Percentiles rank a stretch among this genome's conserved stretches.
phyloP scores from a whole-genome alignment of 306 rosid genomes.

The Mimosa pudica region DNA sequence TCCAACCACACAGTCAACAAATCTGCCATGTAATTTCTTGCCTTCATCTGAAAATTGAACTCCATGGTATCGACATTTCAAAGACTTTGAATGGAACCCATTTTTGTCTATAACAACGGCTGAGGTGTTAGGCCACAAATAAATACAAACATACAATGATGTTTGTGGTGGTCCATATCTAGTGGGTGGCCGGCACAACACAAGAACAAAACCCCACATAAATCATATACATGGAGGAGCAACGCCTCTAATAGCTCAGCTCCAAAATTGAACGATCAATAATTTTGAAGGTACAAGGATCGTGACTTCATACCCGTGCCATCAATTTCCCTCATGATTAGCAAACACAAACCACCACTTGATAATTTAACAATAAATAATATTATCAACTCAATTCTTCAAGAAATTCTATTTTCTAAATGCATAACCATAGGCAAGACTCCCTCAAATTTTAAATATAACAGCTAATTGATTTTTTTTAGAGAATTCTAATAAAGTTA shows the following conservation, averaged over 20 bases:
- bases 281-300: slow-evolving; percentile 45
- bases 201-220: slow-evolving; percentile 28
- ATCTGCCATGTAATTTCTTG: slow-evolving; percentile 7
- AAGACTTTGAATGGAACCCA: background rate
- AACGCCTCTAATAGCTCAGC: slow-evolving; percentile 18
- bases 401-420: background rate
- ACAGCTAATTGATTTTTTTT: too few species aligned
- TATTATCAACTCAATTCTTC: background rate
- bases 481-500: too few species aligned
- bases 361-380: background rate
- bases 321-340: slow-evolving; percentile 32
- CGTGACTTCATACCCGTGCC: slow-evolving; percentile 57
- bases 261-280: slow-evolving; percentile 18
- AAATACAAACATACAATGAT: slow-evolving; percentile 15
- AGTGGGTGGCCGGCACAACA: slow-evolving; percentile 49
- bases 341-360: background rate
- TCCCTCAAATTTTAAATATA: too few species aligned
- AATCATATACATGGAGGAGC: background rate
- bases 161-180: slow-evolving; percentile 34
- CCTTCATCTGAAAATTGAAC: slow-evolving; percentile 1
- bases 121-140: slow-evolving; percentile 14
- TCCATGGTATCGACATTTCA: slow-evolving; percentile 5
- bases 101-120: slow-evolving; percentile 22
- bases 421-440: too few species aligned
- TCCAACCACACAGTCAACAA: background rate